Evolutionary conservation across 2,329 filamentous ascomycete genomes (phyloP).

Genomic region (Monosporascus sp.): DNA sequence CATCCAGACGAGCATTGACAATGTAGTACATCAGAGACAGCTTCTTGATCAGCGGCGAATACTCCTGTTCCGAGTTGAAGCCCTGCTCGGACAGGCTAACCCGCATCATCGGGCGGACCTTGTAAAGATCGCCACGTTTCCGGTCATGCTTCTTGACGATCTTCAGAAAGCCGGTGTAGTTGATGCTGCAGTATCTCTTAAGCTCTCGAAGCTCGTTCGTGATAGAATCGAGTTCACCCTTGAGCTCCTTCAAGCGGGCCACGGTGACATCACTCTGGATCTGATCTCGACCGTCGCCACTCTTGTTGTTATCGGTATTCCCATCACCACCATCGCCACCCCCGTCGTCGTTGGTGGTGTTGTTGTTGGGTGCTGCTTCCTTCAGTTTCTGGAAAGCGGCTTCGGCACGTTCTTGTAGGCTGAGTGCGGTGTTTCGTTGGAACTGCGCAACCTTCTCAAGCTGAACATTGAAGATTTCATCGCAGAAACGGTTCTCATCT

Average conservation of each 20-base stretch:
- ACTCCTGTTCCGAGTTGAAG: slow-evolving; percentile 88
- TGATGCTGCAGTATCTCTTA: slow-evolving; percentile 91
- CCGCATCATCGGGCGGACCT: slow-evolving; percentile 85
- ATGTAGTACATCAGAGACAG: slow-evolving; percentile 96
- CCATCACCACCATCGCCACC: not conserved
- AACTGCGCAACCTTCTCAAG: slow-evolving; percentile 92
- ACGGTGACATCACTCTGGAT: slow-evolving; percentile 44
- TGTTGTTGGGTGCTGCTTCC: slow-evolving; percentile 70
- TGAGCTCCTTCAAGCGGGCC: slow-evolving; percentile 62
- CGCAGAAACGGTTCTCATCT: slow-evolving; percentile 89
- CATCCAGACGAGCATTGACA: slow-evolving; percentile 77
- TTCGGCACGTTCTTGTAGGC: slow-evolving; percentile 50
- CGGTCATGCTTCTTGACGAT: slow-evolving; percentile 99
- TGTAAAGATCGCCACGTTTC: slow-evolving; percentile 80
- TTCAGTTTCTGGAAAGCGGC: slow-evolving; percentile 65
- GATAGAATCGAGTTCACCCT: slow-evolving; percentile 78
- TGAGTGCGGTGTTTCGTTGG: slow-evolving; percentile 70
- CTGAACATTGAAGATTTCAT: slow-evolving; percentile 91
- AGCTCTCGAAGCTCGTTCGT: slow-evolving; percentile 89
- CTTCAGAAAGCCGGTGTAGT: slow-evolving; percentile 97
- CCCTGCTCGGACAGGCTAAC: slow-evolving; percentile 82
- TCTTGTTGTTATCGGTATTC: not conserved
- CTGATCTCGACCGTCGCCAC: slow-evolving; percentile 8
- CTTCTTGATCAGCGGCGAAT: slow-evolving; percentile 83
- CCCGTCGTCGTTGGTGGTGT: slow-evolving; percentile 32